These are phyloP conservation scores for Tricharina praecox DNA, from an alignment of 495 filamentous ascomycete species.

Conservation along the genomic window DNA sequence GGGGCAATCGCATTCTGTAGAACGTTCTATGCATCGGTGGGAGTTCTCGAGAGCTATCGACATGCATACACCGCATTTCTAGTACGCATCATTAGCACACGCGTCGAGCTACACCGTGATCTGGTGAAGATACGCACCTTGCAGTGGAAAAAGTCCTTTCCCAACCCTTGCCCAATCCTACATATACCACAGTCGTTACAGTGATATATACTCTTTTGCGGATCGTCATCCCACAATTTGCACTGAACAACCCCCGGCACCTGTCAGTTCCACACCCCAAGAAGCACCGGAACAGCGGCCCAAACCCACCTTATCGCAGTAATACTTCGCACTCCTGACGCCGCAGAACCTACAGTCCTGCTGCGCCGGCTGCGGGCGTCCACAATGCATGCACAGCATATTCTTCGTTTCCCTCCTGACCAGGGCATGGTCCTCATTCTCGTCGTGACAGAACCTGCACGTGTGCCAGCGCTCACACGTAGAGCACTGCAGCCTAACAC, in stretches of 20 bases:
- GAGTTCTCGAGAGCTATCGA: constrained; percentile 58
- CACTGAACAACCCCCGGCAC: constrained; percentile 44
- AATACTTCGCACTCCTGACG: constrained; percentile 71
- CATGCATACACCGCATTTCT: constrained; percentile 87
- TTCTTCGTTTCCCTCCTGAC: constrained; percentile 69
- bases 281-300: no score
- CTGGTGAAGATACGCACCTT: no score
- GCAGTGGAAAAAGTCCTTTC: constrained; percentile 96
- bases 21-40: constrained; percentile 90
- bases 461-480: constrained; percentile 85
- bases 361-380: constrained; percentile 62
- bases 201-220: constrained; percentile 84
- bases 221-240: constrained; percentile 93
- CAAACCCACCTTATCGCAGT: constrained; percentile 80
- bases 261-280: constrained; percentile 63
- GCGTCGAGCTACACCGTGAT: no score
- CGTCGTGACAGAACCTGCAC: constrained; percentile 89
- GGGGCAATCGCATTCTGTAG: constrained; percentile 92
- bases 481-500: constrained; percentile 87
- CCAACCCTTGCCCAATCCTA: constrained; percentile 72
- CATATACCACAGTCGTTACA: constrained; percentile 95
- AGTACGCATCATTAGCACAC: no score
- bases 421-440: constrained; percentile 63
- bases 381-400: constrained; percentile 97
- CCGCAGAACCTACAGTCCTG: constrained; percentile 63